Base-by-base conservation (phyloP, 2,329 filamentous ascomycete species). In the Chaetomiaceae sp. region DNA sequence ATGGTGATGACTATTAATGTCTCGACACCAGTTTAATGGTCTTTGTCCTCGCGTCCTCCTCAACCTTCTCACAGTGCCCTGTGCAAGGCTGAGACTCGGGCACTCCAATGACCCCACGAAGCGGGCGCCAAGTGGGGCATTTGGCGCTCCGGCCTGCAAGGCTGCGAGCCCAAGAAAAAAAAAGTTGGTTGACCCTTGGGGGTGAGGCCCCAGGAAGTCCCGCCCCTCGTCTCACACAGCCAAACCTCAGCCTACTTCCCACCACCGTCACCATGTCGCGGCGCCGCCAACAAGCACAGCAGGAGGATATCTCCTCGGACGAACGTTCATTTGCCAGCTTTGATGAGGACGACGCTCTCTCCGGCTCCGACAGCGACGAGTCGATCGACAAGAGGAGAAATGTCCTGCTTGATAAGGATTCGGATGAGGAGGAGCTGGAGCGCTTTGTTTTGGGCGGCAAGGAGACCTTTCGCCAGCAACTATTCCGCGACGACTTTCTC, bases 371-470 rank as follows among this genome's bases (percentile, higher is more conserved):
- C 44, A 48, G 50, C 10, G 49, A 50, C 42, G 49, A 51, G 22
- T 15, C 34, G 19, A 33, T 34, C 24, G 30, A 19, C 35, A 37
- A 30, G 26, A 48, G 44, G 34, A 44, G 41, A 45, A 35, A 40
- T 33, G 42, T 32, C 2, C 38, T 47, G 19, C 18, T 47, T 12
- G 37, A 50, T 43, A 93, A 91, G 62, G 88, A 95, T 62, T 82
- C 81, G 12, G 82, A 86, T 42, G 90, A 96, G 64, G 81, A 85
- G 60, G 88, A 91, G 62, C 79, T 96, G 24, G 91, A 96, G 69
- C 80, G 83, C 54, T 71, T 96, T 52, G 86, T 98, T 3, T 86
- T 98, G 52, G 93, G 93, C 45, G 86, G 95, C 67, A 81, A 84
- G 38, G 77, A 79, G n/a, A 86, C 83, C 27, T 97, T 97, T 65